These are phyloP conservation scores for Wallacemonas collosoma DNA, from an alignment of 208 protist species.

Conservation along the genomic window DNA sequence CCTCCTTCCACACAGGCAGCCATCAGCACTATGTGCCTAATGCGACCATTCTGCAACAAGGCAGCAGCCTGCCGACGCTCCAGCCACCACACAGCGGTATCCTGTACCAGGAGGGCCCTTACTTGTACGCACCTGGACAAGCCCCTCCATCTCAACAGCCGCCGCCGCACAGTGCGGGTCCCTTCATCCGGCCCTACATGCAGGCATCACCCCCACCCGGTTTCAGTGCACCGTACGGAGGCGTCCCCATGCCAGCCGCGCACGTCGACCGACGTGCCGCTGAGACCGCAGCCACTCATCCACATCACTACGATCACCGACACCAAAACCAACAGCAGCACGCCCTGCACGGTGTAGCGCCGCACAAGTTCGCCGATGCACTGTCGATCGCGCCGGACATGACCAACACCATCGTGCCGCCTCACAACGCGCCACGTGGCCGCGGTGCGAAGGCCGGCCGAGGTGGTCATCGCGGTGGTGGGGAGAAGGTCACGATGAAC, in stretches of 20 bases:
- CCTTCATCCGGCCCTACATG: background rate
- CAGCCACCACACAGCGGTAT: background rate
- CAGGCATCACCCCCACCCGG: background rate
- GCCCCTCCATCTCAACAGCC: no score
- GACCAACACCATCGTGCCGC: background rate
- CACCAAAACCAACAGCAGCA: no score
- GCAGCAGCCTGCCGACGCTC: background rate
- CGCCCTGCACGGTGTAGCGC: no score
- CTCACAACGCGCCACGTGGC: background rate
- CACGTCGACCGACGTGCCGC: background rate
- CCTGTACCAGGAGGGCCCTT: background rate
- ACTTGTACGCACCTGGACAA: constrained; percentile 2
- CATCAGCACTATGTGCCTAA: constrained; percentile 11
- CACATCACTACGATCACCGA: no score
- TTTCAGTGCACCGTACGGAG: background rate
- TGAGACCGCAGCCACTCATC: no score
- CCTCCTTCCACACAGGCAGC: constrained; percentile 7
- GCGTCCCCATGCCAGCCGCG: background rate
- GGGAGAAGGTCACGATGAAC: no score
- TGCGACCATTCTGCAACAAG: background rate
- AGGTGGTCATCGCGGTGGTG: background rate
- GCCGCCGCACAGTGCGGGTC: background rate
- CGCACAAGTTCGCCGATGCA: no score
- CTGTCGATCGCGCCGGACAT: background rate
- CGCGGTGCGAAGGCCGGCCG: background rate